Percentiles rank a stretch among this genome's conserved stretches.
phyloP scores from a whole-genome alignment of 305 asterid species.

The Vinca major region DNA sequence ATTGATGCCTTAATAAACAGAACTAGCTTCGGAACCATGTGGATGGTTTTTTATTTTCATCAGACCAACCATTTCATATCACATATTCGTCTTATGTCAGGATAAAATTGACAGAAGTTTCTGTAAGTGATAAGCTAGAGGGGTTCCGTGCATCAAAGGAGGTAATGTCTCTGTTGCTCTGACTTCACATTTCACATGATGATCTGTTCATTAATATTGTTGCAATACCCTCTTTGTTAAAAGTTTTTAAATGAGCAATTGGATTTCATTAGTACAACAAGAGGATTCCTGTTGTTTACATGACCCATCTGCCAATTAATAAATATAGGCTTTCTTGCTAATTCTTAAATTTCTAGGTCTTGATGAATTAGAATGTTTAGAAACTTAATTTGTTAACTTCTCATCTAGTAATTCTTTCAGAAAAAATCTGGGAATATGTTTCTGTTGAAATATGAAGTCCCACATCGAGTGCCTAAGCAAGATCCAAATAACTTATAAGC shows the following conservation, averaged over 20 bases:
- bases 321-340: not conserved
- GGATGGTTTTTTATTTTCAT: not conserved
- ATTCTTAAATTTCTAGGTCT: not conserved
- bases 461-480: too few relatives aligned
- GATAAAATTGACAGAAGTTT: constrained; percentile 66
- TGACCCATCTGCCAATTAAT: not conserved
- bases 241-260: not conserved
- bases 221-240: not conserved
- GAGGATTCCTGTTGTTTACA: not conserved
- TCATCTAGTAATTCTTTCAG: not conserved
- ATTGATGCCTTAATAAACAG: not conserved
- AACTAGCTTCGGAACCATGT: not conserved
- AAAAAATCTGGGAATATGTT: not conserved
- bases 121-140: constrained; percentile 88
- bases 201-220: not conserved
- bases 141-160: constrained; percentile 92
- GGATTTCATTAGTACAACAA: not conserved
- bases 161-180: constrained; percentile 34
- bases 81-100: constrained; percentile 16
- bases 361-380: not conserved
- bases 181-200: too few relatives aligned
- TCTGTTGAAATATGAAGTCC: too few relatives aligned
- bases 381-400: not conserved
- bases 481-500: too few relatives aligned
- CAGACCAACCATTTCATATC: not conserved